Conservation (phyloP, 78 protist species). For the Dictyostelium capitatum region DNA sequence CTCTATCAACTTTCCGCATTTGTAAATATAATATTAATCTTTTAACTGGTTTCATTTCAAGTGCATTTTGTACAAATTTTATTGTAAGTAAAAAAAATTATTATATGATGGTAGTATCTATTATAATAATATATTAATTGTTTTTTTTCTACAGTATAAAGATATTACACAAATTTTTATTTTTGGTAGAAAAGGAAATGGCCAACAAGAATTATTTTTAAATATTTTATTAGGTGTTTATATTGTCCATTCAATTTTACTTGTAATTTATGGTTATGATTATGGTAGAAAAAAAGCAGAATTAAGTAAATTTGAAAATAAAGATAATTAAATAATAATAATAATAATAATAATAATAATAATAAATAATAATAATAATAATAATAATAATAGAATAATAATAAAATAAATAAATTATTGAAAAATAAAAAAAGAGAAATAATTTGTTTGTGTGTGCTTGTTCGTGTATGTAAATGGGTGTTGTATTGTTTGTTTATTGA, state of each 20-base stretch:
- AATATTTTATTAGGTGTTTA: conserved; percentile 27
- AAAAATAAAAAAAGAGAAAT: neutral
- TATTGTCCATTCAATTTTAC: conserved; percentile 48
- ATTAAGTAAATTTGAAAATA: conserved; percentile 23
- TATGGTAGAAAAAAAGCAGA: conserved; percentile 33
- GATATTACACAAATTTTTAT: conserved; percentile 25
- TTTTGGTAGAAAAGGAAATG: conserved; percentile 47
- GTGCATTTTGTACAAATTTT: conserved; percentile 69
- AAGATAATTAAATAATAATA: neutral
- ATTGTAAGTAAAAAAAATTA: conserved; percentile 41
- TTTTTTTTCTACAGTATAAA: conserved; percentile 31
- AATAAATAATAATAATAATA: neutral
- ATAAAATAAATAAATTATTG: neutral
- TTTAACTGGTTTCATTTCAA: conserved; percentile 46
- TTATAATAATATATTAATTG: neutral
- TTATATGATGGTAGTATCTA: neutral
- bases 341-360: neutral
- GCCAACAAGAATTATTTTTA: conserved; percentile 34
- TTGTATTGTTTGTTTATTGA: neutral
- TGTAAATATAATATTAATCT: conserved; percentile 26
- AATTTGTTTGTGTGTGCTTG: neutral
- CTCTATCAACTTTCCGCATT: conserved; percentile 19
- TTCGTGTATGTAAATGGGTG: neutral
- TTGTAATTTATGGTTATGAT: conserved; percentile 67
- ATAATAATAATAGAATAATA: neutral